Conservation (phyloP, 352 stramenopile genomes). For the Globisporangium perplexum region DNA sequence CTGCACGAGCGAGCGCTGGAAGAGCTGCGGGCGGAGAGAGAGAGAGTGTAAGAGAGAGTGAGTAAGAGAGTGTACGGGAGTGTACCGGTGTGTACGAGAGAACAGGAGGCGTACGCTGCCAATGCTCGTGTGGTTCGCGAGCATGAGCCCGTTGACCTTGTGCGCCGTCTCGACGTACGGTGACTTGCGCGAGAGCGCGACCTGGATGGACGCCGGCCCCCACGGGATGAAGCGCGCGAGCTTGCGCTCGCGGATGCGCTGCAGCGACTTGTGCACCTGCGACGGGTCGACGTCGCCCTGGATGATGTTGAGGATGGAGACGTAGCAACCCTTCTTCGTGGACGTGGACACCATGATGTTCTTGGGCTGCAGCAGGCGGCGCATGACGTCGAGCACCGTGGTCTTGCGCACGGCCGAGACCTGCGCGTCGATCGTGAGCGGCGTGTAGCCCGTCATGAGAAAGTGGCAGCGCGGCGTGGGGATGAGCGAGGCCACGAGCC, state of each 20-base stretch:
- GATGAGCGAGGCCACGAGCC: slow-evolving; percentile 96
- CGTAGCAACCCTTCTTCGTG: slow-evolving; percentile 96
- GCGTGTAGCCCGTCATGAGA: slow-evolving; percentile 99
- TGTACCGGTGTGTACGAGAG: slow-evolving; percentile 9
- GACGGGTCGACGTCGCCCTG: slow-evolving; percentile 98
- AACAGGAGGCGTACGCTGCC: slow-evolving; percentile 38
- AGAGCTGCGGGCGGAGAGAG: slow-evolving; percentile 28
- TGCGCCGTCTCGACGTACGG: slow-evolving; percentile 96
- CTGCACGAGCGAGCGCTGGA: slow-evolving; percentile 91
- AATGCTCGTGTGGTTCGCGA: slow-evolving; percentile 99
- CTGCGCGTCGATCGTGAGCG: slow-evolving; percentile 92
- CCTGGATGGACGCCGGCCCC: slow-evolving; percentile 98
- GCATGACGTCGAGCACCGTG: slow-evolving; percentile 99
- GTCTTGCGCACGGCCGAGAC: slow-evolving; percentile 95
- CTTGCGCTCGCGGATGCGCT: slow-evolving; percentile 97
- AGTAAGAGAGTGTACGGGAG: too few species aligned
- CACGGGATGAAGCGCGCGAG: slow-evolving; percentile 98
- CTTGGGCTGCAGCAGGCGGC: slow-evolving; percentile 93
- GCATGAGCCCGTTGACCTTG: slow-evolving; percentile 97
- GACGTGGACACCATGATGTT: slow-evolving; percentile 99
- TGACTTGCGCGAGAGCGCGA: slow-evolving; percentile 96
- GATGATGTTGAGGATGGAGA: slow-evolving; percentile 99
- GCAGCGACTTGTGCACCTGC: slow-evolving; percentile 97
- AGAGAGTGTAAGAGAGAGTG: slow-evolving; percentile 4
- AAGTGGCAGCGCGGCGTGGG: slow-evolving; percentile 99